These are phyloP conservation scores for Sporobolomyces roseus DNA, from an alignment of 768 basidiomycete genomes.

Conservation along the genomic window DNA sequence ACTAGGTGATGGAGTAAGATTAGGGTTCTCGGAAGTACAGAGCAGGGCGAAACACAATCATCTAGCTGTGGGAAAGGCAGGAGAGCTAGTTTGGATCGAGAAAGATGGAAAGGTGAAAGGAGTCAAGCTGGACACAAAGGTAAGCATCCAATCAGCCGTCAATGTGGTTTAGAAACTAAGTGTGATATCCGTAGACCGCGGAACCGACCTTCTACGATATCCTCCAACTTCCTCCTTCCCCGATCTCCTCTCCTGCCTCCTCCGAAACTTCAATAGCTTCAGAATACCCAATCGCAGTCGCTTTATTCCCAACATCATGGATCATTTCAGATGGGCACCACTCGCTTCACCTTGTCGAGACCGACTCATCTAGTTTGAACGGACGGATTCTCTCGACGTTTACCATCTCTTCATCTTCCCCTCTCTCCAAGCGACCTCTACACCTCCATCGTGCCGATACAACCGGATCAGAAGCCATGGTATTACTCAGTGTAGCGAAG, in stretches of 20 bases:
- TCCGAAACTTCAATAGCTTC: not conserved
- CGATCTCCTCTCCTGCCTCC: conserved; percentile 4
- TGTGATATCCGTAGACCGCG: conserved; percentile 5
- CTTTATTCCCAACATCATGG: conserved; percentile 17
- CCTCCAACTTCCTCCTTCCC: conserved; percentile 9
- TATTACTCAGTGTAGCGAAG: conserved; percentile 8
- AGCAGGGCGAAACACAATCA: conserved; percentile 40
- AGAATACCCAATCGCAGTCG: conserved; percentile 35
- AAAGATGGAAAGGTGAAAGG: conserved; percentile 23
- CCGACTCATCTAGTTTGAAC: conserved; percentile 1
- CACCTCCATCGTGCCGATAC: conserved; percentile 16
- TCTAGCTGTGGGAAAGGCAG: conserved; percentile 10
- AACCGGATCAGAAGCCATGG: not conserved
- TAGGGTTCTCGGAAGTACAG: conserved; percentile 36
- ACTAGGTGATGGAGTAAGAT: conserved; percentile 12
- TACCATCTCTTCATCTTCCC: not conserved
- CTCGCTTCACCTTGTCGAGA: too few relatives aligned
- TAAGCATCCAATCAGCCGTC: too few relatives aligned
- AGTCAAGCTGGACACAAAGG: conserved; percentile 14
- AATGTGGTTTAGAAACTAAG: too few relatives aligned
- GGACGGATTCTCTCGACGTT: not conserved
- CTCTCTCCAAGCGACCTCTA: not conserved
- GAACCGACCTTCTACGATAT: conserved; percentile 12
- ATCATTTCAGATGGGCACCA: conserved; percentile 23
- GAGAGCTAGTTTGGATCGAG: conserved; percentile 35